These are phyloP conservation scores for Kwoniella shivajii DNA, from an alignment of 1,284 basidiomycete species.

Conservation along the genomic window DNA sequence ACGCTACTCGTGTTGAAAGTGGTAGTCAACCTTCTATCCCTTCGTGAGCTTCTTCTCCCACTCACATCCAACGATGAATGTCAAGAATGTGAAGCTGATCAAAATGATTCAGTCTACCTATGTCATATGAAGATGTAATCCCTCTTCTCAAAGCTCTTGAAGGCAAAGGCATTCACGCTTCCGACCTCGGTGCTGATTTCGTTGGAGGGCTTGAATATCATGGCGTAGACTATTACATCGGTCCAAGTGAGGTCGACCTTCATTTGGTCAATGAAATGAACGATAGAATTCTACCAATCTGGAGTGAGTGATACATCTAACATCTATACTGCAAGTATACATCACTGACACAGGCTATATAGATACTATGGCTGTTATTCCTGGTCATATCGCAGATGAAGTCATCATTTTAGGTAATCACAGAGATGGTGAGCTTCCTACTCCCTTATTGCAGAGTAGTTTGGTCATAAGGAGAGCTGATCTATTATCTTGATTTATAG, in stretches of 20 bases:
- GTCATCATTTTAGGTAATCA: constrained; percentile 84
- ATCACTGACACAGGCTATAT: constrained; percentile 59
- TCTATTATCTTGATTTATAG: constrained; percentile 42
- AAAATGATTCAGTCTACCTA: constrained; percentile 45
- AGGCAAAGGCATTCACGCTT: constrained; percentile 44
- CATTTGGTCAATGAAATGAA: constrained; percentile 63
- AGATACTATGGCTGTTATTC: constrained; percentile 83
- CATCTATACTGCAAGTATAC: constrained; percentile 33
- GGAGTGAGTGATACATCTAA: constrained; percentile 31
- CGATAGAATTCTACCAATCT: constrained; percentile 65
- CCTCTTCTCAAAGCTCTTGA: constrained; percentile 56
- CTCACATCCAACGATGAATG: constrained; percentile 59
- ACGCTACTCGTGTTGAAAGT: constrained; percentile 70
- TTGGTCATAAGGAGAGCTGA: background rate
- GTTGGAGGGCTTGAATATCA: constrained; percentile 55
- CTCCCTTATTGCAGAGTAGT: background rate
- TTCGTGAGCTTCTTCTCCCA: constrained; percentile 54
- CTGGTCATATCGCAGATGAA: constrained; percentile 83
- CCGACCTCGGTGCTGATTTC: constrained; percentile 54
- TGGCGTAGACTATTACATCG: constrained; percentile 60
- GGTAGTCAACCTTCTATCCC: constrained; percentile 79
- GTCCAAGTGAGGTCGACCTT: constrained; percentile 56
- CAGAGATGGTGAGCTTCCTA: constrained; percentile 66
- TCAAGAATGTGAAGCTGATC: background rate
- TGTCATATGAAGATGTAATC: constrained; percentile 59